These are phyloP conservation scores for Phytophthora aleatoria DNA, from an alignment of 352 stramenopile genomes.

Conservation along the genomic window DNA sequence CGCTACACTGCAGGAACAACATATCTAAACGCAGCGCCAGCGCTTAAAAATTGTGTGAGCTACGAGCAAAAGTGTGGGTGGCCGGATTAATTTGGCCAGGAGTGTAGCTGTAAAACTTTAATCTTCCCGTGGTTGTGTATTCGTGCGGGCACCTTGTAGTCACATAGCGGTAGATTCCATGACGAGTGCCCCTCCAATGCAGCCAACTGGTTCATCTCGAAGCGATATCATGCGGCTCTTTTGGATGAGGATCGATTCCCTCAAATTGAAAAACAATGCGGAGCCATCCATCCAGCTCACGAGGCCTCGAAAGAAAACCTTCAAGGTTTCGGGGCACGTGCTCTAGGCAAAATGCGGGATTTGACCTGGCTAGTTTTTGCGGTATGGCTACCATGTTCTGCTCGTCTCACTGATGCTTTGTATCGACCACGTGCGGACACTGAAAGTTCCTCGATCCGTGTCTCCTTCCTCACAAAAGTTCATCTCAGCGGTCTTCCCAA, in stretches of 20 bases:
- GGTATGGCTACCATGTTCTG: conserved; percentile 19
- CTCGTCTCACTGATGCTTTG: conserved; percentile 18
- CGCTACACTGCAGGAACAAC: too few species aligned
- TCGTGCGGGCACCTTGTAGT: conserved; percentile 17
- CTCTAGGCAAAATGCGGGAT: conserved; percentile 29
- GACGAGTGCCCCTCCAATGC: conserved; percentile 10
- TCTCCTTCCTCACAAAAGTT: conserved; percentile 20
- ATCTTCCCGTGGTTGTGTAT: conserved; percentile 16
- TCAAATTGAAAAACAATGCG: background rate
- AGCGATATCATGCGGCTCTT: conserved; percentile 26
- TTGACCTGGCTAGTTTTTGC: conserved; percentile 31
- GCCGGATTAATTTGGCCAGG: too few species aligned
- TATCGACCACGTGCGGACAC: conserved; percentile 23
- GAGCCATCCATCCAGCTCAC: conserved; percentile 20
- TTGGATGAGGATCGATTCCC: background rate
- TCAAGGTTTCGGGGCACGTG: conserved; percentile 13
- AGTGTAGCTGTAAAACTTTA: background rate
- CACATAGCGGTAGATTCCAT: conserved; percentile 4
- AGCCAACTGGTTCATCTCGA: conserved; percentile 22
- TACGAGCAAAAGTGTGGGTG: too few species aligned
- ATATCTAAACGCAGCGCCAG: too few species aligned
- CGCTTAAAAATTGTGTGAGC: too few species aligned
- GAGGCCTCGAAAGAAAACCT: conserved; percentile 14
- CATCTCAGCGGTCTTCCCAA: background rate
- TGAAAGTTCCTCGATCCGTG: conserved; percentile 29